Conservation (phyloP, 257 asterid species). For the Verbena officinalis region DNA sequence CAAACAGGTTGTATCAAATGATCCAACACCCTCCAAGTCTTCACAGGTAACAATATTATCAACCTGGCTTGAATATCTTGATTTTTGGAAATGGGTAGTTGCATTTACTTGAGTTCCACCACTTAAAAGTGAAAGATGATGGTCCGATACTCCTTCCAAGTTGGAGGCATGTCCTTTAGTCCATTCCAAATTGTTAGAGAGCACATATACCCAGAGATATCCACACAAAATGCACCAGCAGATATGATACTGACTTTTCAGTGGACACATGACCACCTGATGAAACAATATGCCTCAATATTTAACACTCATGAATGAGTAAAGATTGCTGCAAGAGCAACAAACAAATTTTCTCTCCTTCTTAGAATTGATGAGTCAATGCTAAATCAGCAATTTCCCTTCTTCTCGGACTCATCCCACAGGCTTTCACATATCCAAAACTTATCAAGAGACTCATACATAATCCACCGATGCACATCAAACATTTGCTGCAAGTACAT, state of each 20-base stretch:
- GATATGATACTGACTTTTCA: constrained; percentile 40
- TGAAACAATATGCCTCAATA: constrained; percentile 27
- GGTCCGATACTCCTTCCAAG: constrained; percentile 36
- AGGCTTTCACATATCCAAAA: constrained; percentile 11
- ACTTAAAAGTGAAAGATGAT: constrained; percentile 35
- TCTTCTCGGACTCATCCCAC: constrained; percentile 15
- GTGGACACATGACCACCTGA: constrained; percentile 66
- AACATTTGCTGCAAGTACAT: constrained; percentile 34
- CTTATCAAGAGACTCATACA: constrained; percentile 4
- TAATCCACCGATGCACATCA: constrained; percentile 20
- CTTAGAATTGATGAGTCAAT: constrained; percentile 22
- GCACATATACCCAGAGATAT: constrained; percentile 42
- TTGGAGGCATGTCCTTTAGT: constrained; percentile 32
- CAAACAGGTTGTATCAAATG: constrained; percentile 76
- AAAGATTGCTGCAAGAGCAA: constrained; percentile 13
- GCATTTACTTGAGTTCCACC: constrained; percentile 33
- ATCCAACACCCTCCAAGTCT: constrained; percentile 91
- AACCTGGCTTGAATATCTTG: constrained; percentile 21
- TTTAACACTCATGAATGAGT: constrained; percentile 41
- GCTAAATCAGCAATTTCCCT: constrained; percentile 21
- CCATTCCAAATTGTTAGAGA: constrained; percentile 43
- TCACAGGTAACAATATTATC: constrained; percentile 63
- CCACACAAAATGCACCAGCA: constrained; percentile 71
- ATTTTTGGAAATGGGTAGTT: constrained; percentile 27
- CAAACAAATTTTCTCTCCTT: not conserved